Evolutionary conservation across 169 alveolate species (phyloP).

Genomic region (Sarcocystis neurona): DNA sequence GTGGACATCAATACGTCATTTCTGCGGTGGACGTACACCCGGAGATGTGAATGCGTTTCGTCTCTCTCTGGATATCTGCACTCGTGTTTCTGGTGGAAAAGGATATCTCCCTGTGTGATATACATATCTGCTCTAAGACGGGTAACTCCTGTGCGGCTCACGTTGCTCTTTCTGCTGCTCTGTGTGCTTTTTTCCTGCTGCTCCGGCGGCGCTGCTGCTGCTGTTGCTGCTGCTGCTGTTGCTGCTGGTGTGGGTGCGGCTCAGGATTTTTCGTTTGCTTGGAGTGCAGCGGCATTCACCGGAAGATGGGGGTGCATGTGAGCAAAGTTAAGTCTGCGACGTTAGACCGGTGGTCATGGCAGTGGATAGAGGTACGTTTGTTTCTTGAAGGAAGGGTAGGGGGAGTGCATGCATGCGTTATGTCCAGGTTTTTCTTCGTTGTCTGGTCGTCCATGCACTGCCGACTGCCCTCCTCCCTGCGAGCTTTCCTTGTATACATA

Average conservation of each 20-base stretch:
- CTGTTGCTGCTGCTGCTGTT: not conserved
- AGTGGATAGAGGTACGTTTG: conserved; percentile 59
- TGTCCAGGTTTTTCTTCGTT: no score
- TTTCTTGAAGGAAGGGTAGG: no score
- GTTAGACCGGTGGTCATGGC: conserved; percentile 85
- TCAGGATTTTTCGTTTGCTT: conserved; percentile 91
- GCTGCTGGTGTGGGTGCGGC: not conserved
- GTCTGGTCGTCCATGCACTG: no score
- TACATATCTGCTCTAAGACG: not conserved
- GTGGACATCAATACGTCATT: not conserved
- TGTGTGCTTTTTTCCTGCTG: no score
- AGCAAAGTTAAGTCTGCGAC: conserved; percentile 92
- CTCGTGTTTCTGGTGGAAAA: not conserved
- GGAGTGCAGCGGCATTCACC: conserved; percentile 96
- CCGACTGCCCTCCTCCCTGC: no score
- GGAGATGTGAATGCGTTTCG: not conserved
- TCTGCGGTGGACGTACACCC: not conserved
- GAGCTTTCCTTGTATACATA: not conserved
- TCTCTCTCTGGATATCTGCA: not conserved
- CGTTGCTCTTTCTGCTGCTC: no score
- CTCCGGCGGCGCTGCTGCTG: no score
- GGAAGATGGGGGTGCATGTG: conserved; percentile 94
- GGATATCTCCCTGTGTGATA: not conserved
- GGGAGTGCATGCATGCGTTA: not conserved
- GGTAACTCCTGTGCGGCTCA: no score